Evolutionary conservation across 805 yeast genomes (phyloP).

Genomic region (Nakazawaea pomicola): DNA sequence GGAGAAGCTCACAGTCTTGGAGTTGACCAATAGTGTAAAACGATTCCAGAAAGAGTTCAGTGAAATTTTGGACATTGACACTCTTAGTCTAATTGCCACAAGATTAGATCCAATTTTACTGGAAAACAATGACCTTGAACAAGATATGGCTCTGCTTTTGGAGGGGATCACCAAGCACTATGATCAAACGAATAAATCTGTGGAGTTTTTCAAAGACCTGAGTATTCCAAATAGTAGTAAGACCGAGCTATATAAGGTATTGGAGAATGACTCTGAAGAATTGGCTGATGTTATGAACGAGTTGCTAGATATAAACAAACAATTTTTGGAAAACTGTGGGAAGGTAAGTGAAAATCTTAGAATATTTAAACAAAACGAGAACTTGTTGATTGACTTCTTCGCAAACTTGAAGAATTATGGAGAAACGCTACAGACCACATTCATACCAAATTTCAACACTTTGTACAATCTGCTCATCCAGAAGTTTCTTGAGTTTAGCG

Average conservation of each 20-base stretch:
- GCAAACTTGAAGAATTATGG: slow-evolving; percentile 1
- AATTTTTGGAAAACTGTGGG: slow-evolving; percentile 45
- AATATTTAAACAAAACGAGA: slow-evolving; percentile 60
- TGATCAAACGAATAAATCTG: slow-evolving; percentile 65
- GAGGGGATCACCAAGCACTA: slow-evolving; percentile 75
- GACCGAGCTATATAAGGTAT: slow-evolving; percentile 37
- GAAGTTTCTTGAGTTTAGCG: neutral
- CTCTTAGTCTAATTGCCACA: slow-evolving; percentile 20
- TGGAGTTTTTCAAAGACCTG: slow-evolving; percentile 29
- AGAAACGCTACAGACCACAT: neutral
- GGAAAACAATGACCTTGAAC: slow-evolving; percentile 47
- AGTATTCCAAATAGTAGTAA: slow-evolving; percentile 24
- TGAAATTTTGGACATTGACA: slow-evolving; percentile 15
- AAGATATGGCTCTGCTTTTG: slow-evolving; percentile 64
- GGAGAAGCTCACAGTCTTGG: slow-evolving; percentile 20
- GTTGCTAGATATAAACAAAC: slow-evolving; percentile 59
- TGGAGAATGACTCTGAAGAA: slow-evolving; percentile 50
- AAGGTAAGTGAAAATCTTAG: slow-evolving; percentile 44
- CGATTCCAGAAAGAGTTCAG: slow-evolving; percentile 9
- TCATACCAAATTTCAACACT: neutral
- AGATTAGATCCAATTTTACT: slow-evolving; percentile 18
- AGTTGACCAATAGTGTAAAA: slow-evolving; percentile 16
- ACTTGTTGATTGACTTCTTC: slow-evolving; percentile 22
- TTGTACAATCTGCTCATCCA: neutral
- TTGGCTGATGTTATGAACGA: slow-evolving; percentile 52